Base-by-base conservation (phyloP, 2,329 filamentous ascomycete genomes). In the Periconia sp. region DNA sequence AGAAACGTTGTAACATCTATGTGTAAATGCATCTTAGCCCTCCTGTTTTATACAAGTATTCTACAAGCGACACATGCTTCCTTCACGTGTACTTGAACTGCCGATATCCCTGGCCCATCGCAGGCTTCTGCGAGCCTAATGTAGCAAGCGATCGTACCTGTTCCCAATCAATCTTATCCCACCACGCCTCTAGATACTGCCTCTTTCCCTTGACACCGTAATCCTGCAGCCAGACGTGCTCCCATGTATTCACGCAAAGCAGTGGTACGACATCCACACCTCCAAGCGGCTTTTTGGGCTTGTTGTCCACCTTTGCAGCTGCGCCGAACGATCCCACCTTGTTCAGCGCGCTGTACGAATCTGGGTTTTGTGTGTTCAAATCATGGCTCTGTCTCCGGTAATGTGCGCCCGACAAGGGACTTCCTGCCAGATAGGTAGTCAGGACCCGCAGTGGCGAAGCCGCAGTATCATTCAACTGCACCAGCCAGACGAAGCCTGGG, bases 401-500 rank as follows among this genome's bases (percentile, higher is more conserved):
- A 75, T 96, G 89, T 23, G 92, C 92, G 50, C 83, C 85, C 3
- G 88, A 83, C 72, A 92, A 94, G 4, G 94, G 94, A 6, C 88
- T 89, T 44, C 94, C 94, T 44, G 92, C 92, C 48, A 92, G 83
- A 77, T 97, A 99, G 43, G 94, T 99, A 59, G 84, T 81, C 45
- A 99, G 79, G 63, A 99, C 81, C 61, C 85, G 84, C 74, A 74
- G 73, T 26, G 78, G 61, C 77, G 70, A 60, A 39, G 72, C 79
- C 22, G 75, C 71, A 15, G 47, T 48, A 17, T 76, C 65, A 43
- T 69, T 66, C 39, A 73, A 72, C 29, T 77, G 65, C 61, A 96
- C 88, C 49, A 99, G 85, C 94, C 94, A 99, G 66, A 97, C 88
- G 74, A 95, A 97, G 54, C 94, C 94, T 0, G 92, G 92, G 40